A percentile compares a stretch with the other conserved stretches of the same genome.
These are phyloP conservation scores for Pythium coloratum DNA, from an alignment of 352 stramenopile genomes.

Conservation along the genomic window DNA sequence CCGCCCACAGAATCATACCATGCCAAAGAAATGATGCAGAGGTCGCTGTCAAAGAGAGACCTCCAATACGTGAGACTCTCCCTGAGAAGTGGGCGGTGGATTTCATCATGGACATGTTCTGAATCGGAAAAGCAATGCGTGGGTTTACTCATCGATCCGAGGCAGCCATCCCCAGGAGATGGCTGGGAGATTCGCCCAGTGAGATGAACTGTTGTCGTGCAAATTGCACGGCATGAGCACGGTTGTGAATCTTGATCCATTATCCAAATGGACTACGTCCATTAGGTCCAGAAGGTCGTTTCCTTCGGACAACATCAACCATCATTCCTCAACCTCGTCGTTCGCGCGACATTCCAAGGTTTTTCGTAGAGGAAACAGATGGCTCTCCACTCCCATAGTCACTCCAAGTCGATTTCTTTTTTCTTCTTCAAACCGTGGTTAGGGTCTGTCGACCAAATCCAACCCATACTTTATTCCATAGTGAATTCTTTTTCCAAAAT, in stretches of 20 bases:
- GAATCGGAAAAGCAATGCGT: no score
- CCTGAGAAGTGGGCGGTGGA: no score
- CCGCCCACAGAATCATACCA: neutral
- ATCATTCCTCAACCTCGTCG: neutral
- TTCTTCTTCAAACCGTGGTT: constrained; percentile 19
- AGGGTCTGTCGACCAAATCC: neutral
- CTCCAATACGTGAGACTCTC: neutral
- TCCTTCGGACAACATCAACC: neutral
- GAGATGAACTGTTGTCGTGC: no score
- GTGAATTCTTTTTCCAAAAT: constrained; percentile 24
- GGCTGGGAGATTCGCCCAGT: no score
- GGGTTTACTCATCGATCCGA: no score
- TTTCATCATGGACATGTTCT: no score
- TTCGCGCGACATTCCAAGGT: constrained; percentile 7
- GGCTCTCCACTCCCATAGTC: neutral
- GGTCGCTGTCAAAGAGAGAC: neutral
- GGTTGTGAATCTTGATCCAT: no score
- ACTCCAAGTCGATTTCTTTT: constrained; percentile 27
- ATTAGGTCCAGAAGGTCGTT: no score
- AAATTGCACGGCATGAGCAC: no score
- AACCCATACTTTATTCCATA: constrained; percentile 26
- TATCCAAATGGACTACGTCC: neutral
- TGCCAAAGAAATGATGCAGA: neutral
- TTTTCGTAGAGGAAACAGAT: constrained; percentile 8
- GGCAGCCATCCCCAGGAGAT: no score